Percentiles rank a stretch among this genome's conserved stretches.
phyloP scores from a whole-genome alignment of 2,329 filamentous ascomycete species.

The Ophiocordyceps camponoti-saundersi region DNA sequence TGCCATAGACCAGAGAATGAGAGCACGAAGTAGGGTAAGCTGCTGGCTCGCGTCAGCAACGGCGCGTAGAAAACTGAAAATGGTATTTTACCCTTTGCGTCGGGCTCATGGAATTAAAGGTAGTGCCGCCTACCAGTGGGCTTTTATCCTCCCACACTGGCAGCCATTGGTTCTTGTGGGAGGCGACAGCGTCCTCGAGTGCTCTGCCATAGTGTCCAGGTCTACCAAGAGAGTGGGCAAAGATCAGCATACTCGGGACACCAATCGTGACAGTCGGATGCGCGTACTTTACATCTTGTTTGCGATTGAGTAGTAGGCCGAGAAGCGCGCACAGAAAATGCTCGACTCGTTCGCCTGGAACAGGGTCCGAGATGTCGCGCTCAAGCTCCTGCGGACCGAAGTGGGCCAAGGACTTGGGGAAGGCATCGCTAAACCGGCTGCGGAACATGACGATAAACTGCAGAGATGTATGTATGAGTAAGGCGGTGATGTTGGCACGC shows the following conservation, averaged over 20 bases:
- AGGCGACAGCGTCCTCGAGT: constrained; percentile 77
- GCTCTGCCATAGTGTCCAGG: constrained; percentile 85
- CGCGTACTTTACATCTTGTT: constrained; percentile 89
- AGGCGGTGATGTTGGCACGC: constrained; percentile 23
- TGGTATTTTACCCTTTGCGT: constrained; percentile 52
- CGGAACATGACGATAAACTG: constrained; percentile 98
- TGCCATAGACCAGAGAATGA: constrained; percentile 77
- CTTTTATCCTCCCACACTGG: constrained; percentile 67
- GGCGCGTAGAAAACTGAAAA: neutral
- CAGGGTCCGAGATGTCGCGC: constrained; percentile 58
- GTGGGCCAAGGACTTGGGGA: constrained; percentile 73
- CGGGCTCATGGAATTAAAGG: constrained; percentile 69
- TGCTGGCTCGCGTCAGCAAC: constrained; percentile 19
- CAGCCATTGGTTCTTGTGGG: constrained; percentile 80
- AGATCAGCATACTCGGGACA: neutral
- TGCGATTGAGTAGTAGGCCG: constrained; percentile 79
- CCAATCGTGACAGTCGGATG: neutral
- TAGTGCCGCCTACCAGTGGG: constrained; percentile 63
- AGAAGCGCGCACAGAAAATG: constrained; percentile 78
- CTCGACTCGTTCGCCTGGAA: constrained; percentile 74
- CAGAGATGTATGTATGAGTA: constrained; percentile 15
- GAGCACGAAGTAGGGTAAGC: constrained; percentile 67
- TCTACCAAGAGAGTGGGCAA: constrained; percentile 28
- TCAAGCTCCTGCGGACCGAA: constrained; percentile 94
- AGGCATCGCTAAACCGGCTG: constrained; percentile 77